Conservation (phyloP, 768 basidiomycete species). For the Gymnopilus dilepis region DNA sequence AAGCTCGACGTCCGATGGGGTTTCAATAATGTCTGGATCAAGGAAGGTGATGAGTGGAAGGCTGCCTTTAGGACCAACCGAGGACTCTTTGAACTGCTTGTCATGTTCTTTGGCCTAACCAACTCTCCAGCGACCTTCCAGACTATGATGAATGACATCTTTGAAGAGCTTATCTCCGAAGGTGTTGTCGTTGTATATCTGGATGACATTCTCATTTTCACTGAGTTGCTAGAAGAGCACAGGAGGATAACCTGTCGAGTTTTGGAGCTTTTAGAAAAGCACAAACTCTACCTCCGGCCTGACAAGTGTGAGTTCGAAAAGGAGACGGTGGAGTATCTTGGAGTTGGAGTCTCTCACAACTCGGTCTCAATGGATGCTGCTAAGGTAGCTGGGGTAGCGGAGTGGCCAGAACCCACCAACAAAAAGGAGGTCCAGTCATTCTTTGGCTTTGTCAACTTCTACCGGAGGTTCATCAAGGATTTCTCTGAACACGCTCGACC, state of each 20-base stretch:
- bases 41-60: no score
- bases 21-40: no score
- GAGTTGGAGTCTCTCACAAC: constrained; percentile 27
- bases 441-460: constrained; percentile 46
- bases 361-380: constrained; percentile 36
- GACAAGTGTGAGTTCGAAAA: constrained; percentile 45
- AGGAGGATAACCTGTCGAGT: constrained; percentile 17
- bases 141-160: constrained; percentile 33
- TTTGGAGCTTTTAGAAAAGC: constrained; percentile 28
- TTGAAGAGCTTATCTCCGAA: constrained; percentile 37
- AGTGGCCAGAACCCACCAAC: constrained; percentile 37
- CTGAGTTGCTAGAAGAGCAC: constrained; percentile 26
- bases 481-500: constrained; percentile 35
- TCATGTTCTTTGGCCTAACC: constrained; percentile 44
- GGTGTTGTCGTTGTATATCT: constrained; percentile 46
- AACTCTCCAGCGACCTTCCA: constrained; percentile 46
- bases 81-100: constrained; percentile 26
- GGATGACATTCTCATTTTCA: constrained; percentile 34
- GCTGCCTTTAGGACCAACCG: no score
- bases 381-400: constrained; percentile 34
- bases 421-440: constrained; percentile 42
- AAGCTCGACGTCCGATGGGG: no score
- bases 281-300: constrained; percentile 40
- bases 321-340: constrained; percentile 39
- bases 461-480: constrained; percentile 35